A percentile compares a stretch with the other conserved stretches of the same genome.
These are phyloP conservation scores for Podosphaera leucotricha DNA, from an alignment of 2,329 filamentous ascomycete species.

Conservation along the genomic window DNA sequence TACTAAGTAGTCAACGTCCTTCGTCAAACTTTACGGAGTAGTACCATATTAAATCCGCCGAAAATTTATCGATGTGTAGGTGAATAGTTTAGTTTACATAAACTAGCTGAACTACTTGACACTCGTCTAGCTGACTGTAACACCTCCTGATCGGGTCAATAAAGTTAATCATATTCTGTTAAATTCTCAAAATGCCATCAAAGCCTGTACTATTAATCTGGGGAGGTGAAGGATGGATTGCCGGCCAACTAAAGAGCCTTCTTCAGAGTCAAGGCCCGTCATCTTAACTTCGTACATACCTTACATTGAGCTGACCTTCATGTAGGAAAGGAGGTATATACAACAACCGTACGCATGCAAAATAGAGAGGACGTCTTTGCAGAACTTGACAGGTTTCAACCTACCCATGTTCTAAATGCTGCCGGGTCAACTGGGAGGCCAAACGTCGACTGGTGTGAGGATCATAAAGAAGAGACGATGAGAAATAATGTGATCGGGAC, in stretches of 20 bases:
- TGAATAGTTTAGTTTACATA: too few species aligned
- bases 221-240: conserved; percentile 40
- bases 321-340: conserved; percentile 30
- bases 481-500: conserved; percentile 44
- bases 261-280: conserved; percentile 26
- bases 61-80: too few species aligned
- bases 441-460: conserved; percentile 50
- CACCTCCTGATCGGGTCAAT: too few species aligned
- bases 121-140: too few species aligned
- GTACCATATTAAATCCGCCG: too few species aligned
- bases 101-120: too few species aligned
- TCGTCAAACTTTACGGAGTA: too few species aligned
- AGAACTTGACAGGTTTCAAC: conserved; percentile 33
- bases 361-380: conserved; percentile 30
- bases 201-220: conserved; percentile 33
- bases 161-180: too few species aligned
- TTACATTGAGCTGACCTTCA: conserved; percentile 2
- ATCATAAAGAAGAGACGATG: conserved; percentile 42
- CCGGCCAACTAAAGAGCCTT: conserved; percentile 33
- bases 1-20: too few species aligned
- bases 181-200: conserved; percentile 6
- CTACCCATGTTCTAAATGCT: conserved; percentile 42
- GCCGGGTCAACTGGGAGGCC: conserved; percentile 42
- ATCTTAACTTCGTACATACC: background rate
- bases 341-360: conserved; percentile 41